Conservation (phyloP, 371 early-diverging fungal genomes). For the Rhizopus stolonifer region DNA sequence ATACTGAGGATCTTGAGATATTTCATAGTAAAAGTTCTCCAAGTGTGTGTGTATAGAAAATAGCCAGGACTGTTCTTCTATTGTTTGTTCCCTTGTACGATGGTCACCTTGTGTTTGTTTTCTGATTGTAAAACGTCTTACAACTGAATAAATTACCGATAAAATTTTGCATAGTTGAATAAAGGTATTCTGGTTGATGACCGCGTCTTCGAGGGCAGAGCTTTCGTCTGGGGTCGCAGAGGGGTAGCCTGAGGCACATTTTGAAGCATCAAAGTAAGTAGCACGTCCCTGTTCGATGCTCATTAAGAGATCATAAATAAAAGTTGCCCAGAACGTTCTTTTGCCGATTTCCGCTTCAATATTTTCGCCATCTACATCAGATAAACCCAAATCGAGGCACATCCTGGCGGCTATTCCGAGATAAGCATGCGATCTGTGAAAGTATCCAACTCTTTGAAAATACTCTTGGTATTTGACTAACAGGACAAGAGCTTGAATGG, state of each 20-base stretch:
- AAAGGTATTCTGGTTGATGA: slow-evolving; percentile 37
- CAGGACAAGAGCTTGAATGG: slow-evolving; percentile 69
- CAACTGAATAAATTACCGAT: slow-evolving; percentile 32
- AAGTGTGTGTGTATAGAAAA: slow-evolving; percentile 45
- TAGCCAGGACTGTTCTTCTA: slow-evolving; percentile 41
- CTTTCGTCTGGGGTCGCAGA: slow-evolving; percentile 40
- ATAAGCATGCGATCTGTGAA: slow-evolving; percentile 37
- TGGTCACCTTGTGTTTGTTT: slow-evolving; percentile 31
- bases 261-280: slow-evolving; percentile 27
- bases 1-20: slow-evolving; percentile 36
- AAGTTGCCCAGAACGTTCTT: slow-evolving; percentile 46
- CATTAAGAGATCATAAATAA: slow-evolving; percentile 41
- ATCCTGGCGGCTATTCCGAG: slow-evolving; percentile 68
- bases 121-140: slow-evolving; percentile 24
- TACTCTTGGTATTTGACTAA: slow-evolving; percentile 71
- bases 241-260: slow-evolving; percentile 43
- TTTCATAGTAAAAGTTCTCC: slow-evolving; percentile 47
- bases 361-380: slow-evolving; percentile 31
- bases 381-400: slow-evolving; percentile 70
- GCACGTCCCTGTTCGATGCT: slow-evolving; percentile 47
- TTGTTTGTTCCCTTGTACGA: slow-evolving; percentile 25
- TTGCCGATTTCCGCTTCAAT: slow-evolving; percentile 33
- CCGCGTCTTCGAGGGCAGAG: slow-evolving; percentile 37
- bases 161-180: slow-evolving; percentile 41
- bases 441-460: slow-evolving; percentile 37